Base-by-base conservation (phyloP, 192 early-diverging fungal species). In the Powellomyces hirtus region DNA sequence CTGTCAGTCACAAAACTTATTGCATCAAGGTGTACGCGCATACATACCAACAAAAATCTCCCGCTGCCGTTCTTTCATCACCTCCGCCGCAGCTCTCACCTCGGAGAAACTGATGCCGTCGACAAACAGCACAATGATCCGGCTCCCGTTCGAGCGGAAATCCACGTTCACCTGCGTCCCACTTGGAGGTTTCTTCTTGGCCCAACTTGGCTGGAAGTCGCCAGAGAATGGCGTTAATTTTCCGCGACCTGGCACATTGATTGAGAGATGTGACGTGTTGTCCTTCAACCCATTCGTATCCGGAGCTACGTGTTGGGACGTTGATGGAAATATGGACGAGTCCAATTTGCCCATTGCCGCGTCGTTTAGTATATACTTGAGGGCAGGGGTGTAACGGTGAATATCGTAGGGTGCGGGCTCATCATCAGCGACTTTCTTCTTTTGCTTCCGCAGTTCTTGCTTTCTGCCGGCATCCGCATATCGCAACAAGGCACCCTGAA, bases 101-200 rank as follows among this genome's bases (percentile, higher is more conserved):
- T 94, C 92, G 38, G 91, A 82, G 44, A 87, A 89, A 18, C 86
- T 85, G 27, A 91, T 71, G 20, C 92, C 92, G 52, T 91, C 92
- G 42, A 90, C 85, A 59, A 94, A 79, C 59, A 94, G 90, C 10
- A 94, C 76, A 36, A 93, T 81, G 20, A 92, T 68, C 22, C 85
- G 65, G 38, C 84, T 76, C 31, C 90, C 82, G 71, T 68, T 81
- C 62, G 61, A 78, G 62, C 63, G 66, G 50, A 77, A 64, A 38
- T 74, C 49, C 27, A 56, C n/a, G 1, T 56, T 40, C 30, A 65
- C 62, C 1, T 56, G 34, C 33, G 51, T 30, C 0, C 53, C 50
- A 27, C 38, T 40, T 26, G 52, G 29, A 6, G 75, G 75, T 38
- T 69, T 53, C 14, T 35, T 55, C n/a, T 30, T 70, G 22, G 35